A percentile compares a stretch with the other conserved stretches of the same genome.
Evolutionary conservation across 2,329 filamentous ascomycete species (phyloP).

Genomic region (Penicillium fuscoglaucum): DNA sequence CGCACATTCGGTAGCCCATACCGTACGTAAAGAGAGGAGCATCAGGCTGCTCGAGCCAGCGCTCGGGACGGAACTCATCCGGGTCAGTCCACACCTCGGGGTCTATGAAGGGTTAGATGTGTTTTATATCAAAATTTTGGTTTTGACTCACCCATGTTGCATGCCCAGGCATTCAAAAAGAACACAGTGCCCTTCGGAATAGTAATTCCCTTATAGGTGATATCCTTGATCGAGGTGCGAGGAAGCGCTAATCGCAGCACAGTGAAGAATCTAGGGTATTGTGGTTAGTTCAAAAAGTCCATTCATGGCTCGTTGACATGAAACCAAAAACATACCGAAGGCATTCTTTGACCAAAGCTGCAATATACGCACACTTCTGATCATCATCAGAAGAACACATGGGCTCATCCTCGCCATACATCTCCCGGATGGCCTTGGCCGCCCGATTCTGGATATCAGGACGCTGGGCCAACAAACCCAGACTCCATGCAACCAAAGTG

Average conservation of each 20-base stretch:
- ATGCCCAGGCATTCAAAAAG: slow-evolving; percentile 68
- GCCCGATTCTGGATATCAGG: slow-evolving; percentile 65
- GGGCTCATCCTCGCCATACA: slow-evolving; percentile 54
- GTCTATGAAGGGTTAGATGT: slow-evolving; percentile 38
- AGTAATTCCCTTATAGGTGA: slow-evolving; percentile 57
- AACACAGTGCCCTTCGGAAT: slow-evolving; percentile 65
- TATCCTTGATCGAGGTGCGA: slow-evolving; percentile 60
- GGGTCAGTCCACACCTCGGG: slow-evolving; percentile 60
- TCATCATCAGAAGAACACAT: slow-evolving; percentile 63
- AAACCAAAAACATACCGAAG: slow-evolving; percentile 46
- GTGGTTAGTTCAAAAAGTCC: slow-evolving; percentile 7
- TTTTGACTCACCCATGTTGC: slow-evolving; percentile 60
- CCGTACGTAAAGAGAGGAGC: slow-evolving; percentile 66
- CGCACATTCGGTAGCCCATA: slow-evolving; percentile 68
- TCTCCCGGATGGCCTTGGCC: slow-evolving; percentile 55
- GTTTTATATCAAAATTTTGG: background rate
- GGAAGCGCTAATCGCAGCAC: slow-evolving; percentile 65
- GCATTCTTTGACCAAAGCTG: slow-evolving; percentile 63
- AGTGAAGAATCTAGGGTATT: slow-evolving; percentile 55
- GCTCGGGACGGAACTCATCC: slow-evolving; percentile 59
- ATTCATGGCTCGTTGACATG: background rate
- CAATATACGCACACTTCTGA: slow-evolving; percentile 63
- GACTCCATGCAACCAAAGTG: slow-evolving; percentile 65
- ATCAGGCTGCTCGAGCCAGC: slow-evolving; percentile 64
- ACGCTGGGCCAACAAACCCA: slow-evolving; percentile 59